These are phyloP conservation scores for Phanerochaete carnosa DNA, from an alignment of 768 basidiomycete genomes.

Conservation along the genomic window DNA sequence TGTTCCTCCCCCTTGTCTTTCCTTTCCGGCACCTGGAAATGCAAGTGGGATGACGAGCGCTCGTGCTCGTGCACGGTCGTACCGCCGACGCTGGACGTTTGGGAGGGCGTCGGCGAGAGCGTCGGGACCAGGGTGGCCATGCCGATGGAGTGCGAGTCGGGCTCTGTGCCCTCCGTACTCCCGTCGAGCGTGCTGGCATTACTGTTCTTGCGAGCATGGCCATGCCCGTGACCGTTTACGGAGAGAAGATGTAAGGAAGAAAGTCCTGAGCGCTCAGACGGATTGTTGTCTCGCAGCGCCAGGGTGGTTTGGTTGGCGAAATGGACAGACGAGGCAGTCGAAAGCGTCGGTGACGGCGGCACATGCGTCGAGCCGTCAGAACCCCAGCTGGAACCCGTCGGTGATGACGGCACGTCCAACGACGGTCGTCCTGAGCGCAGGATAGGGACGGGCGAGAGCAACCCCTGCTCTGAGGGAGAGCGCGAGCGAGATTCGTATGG, in stretches of 20 bases:
- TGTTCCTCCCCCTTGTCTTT: slow-evolving; percentile 12
- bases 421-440: slow-evolving; percentile 14
- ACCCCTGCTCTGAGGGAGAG: slow-evolving; percentile 6
- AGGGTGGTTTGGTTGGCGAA: slow-evolving; percentile 45
- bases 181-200: slow-evolving; percentile 46
- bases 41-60: slow-evolving; percentile 13
- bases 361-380: slow-evolving; percentile 38
- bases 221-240: slow-evolving; percentile 28
- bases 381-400: slow-evolving; percentile 23
- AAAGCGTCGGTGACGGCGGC: slow-evolving; percentile 79
- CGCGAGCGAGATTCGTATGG: slow-evolving; percentile 1
- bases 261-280: slow-evolving; percentile 51
- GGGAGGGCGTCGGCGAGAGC: slow-evolving; percentile 36
- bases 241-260: slow-evolving; percentile 50
- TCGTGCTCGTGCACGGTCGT: slow-evolving; percentile 17
- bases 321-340: slow-evolving; percentile 58
- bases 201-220: slow-evolving; percentile 56
- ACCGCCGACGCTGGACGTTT: slow-evolving; percentile 24
- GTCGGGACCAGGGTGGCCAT: slow-evolving; percentile 23
- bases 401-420: slow-evolving; percentile 17
- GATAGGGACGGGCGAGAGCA: slow-evolving; percentile 11
- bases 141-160: slow-evolving; percentile 21
- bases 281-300: slow-evolving; percentile 66
- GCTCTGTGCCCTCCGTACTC: slow-evolving; percentile 44
- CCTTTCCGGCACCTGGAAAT: slow-evolving; percentile 6